These are phyloP conservation scores for Hibiscus tridactylites DNA, from an alignment of 345 rosid species.

Conservation along the genomic window DNA sequence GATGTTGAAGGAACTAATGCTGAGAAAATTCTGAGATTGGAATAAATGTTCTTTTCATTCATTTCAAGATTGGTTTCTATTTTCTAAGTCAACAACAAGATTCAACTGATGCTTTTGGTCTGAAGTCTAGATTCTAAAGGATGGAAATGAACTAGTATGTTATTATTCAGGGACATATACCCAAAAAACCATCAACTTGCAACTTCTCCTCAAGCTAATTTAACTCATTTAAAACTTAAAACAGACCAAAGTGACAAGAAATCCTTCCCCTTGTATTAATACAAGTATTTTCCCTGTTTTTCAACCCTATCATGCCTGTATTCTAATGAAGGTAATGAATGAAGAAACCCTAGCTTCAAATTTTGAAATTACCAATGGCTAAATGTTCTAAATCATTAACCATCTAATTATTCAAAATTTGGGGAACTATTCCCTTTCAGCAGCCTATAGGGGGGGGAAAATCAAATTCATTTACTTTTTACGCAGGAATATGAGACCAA, in stretches of 20 bases:
- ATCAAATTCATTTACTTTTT: conserved; percentile 36
- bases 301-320: background rate
- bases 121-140: background rate
- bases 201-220: background rate
- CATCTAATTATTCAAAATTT: conserved; percentile 14
- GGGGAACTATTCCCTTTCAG: background rate
- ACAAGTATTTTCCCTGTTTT: background rate
- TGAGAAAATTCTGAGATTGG: background rate
- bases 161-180: background rate
- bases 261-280: background rate
- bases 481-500: conserved; percentile 46
- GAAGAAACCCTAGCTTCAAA: conserved; percentile 3
- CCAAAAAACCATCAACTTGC: background rate
- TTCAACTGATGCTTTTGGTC: background rate
- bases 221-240: background rate
- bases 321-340: background rate
- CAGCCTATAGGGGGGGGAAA: background rate
- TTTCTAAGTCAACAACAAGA: conserved; percentile 5
- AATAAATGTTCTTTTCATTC: background rate
- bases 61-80: background rate
- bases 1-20: background rate
- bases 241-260: background rate
- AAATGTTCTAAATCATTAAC: background rate
- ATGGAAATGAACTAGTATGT: background rate
- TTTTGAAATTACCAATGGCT: background rate